Conservation (phyloP, 306 rosid species). For the Senna siamea region DNA sequence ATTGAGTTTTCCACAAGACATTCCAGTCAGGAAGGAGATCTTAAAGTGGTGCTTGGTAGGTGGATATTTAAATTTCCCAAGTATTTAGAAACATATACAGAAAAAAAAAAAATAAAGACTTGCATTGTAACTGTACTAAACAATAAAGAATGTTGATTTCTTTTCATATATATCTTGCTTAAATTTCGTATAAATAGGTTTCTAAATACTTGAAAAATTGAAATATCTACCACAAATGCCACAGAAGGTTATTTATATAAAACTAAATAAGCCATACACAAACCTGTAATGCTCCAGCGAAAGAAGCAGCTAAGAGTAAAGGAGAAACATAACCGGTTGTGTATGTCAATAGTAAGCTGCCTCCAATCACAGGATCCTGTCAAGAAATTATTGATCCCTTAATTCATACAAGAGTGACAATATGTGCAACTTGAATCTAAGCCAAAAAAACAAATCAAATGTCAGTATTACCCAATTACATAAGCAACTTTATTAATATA, state of each 20-base stretch:
- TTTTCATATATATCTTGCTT: not conserved
- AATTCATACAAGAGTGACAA: slow-evolving; percentile 7
- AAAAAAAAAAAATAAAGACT: too few relatives aligned
- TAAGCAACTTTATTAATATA: not conserved
- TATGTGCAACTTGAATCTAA: slow-evolving; percentile 12
- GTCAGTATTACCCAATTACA: not conserved
- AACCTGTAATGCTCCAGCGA: slow-evolving; percentile 95
- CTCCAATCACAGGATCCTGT: slow-evolving; percentile 88
- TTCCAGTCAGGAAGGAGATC: not conserved
- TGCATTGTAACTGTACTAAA: not conserved
- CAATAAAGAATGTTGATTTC: not conserved
- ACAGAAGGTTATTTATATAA: slow-evolving; percentile 8
- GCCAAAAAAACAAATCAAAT: slow-evolving; percentile 8
- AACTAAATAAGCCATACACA: slow-evolving; percentile 1
- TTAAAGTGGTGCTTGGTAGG: not conserved
- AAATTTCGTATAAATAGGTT: not conserved
- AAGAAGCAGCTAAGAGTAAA: slow-evolving; percentile 89
- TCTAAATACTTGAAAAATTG: not conserved
- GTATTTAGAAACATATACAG: not conserved
- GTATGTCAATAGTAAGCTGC: slow-evolving; percentile 89
- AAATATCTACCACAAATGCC: not conserved
- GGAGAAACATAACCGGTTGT: slow-evolving; percentile 95
- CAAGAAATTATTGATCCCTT: slow-evolving; percentile 34
- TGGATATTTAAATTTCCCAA: not conserved
- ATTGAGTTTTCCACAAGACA: not conserved